Evolutionary conservation across 2,329 filamentous ascomycete species (phyloP), one percentile per base, ranked within the genome.

Genomic region (Fusarium coffeatum): DNA sequence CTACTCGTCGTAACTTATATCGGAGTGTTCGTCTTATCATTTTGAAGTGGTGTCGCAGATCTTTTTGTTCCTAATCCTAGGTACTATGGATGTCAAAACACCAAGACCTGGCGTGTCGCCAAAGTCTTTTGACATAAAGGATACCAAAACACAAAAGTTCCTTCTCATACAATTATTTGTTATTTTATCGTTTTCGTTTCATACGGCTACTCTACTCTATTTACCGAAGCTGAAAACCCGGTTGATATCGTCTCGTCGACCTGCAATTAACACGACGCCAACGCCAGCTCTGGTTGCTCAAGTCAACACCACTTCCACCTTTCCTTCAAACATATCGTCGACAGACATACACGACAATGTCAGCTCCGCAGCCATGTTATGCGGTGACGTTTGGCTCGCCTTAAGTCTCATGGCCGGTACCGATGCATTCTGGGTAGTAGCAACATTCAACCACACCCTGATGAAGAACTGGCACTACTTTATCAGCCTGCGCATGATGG

Each of bases 391-490:
- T 3, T 51, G 49, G 49, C 13, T 51, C 1, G 49, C 49, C 1
- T 1, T 51, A 0, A 41, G 49, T 13, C 18, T 51, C 0, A 51
- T 51, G 49, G 49, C 49, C 16, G 49, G 49, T 1, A 51, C 49
- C 6, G 49, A 51, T 1, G 49, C 49, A 7, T 51, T 51, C 1
- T 51, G 49, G 49, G 49, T 41, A 1, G 49, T 51, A 2, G 49
- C 49, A 40, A 28, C 49, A 1, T 53, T 53, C 1, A 53, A 53
- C 10, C 49, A 42, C 23, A 28, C 32, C 4, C 32, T 42, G 5
- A 53, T 53, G 49, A 51, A 51, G 32, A 51, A 41, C 32, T 51
- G 49, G 49, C 49, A 51, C 13, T 51, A 51, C 32, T 51, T 51
- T 41, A 8, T 51, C 13, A 51, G 49, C 8, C n/a, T 51, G 13